Evolutionary conservation across 495 filamentous ascomycete species (phyloP), one percentile per base, ranked within the genome.

Genomic region (Aspergillus mulundensis): DNA sequence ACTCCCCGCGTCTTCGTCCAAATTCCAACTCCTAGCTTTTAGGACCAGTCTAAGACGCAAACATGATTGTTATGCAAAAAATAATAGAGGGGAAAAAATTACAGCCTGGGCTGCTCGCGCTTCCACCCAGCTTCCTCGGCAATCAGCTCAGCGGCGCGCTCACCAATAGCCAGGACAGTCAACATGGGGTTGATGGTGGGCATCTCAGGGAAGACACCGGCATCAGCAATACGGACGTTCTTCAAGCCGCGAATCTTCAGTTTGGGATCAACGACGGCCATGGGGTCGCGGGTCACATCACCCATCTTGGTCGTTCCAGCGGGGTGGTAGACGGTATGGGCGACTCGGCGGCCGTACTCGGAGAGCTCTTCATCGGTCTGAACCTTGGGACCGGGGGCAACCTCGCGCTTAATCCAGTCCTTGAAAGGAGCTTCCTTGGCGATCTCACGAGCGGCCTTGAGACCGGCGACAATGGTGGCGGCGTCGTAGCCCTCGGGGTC

Each of bases 281-380:
- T 66, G 34, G 75, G 73, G 61, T 92, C 87, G 32, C 73, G 76
- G 14, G 65, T 63, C 10, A 82, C 67, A 66, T 88, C 81, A 18
- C 89, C 89, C 89, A 94, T 94, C 77, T 89, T 91, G 47, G 89
- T 91, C 23, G 89, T 94, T 49, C 89, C 89, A 28, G 87, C 87
- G 0, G 89, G 89, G 67, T 94, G 89, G 67, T 94, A 94, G 5
- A 94, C 89, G 0, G 89, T 94, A 66, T 92, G 88, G 14, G 89
- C 88, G 3, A 83, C 88, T 25, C 78, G 80, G 30, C 89, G 77
- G 25, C 82, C 87, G 66, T 91, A 91, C 74, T 89, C 84, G 57
- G 77, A 83, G 12, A 93, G 76, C 44, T 81, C 86, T 61, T 88
- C 85, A 58, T 93, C 87, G 3, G 81, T 82, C 59, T 83, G 78